Base-by-base conservation (phyloP, 495 filamentous ascomycete genomes). In the Penicillium psychrofluorescens region DNA sequence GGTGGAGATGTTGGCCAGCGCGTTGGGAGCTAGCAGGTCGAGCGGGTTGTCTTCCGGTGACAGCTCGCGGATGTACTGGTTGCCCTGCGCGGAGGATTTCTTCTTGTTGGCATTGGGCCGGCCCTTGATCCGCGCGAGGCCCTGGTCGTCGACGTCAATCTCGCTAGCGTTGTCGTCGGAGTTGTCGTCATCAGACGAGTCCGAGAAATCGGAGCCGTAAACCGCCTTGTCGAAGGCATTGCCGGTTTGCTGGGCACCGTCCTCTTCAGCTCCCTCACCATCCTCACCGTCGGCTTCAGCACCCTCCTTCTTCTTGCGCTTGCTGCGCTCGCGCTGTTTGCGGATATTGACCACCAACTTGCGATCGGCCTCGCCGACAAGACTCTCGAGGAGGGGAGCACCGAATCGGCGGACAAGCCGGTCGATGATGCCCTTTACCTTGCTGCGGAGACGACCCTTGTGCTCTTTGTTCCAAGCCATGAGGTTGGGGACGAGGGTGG, bases 391-490 rank as follows among this genome's bases (percentile, higher is more conserved):
- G 7, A 71, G 52, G 1, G 89, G 82, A 33, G 83, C 82, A 28
- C 94, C 91, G 64, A 95, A 96, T 39, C 90, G 79, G 12, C 92
- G 78, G 22, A 96, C 81, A 72, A 95, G 87, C 28, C 92, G 80
- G 66, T 98, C 92, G 28, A 97, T 63, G 49, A 98, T 95, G 55
- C 95, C 88, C 78, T 95, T 97, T 43, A 98, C 89, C 72, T 96
- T 97, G 28, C 88, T 83, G 49, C 87, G 85, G 61, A 97, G 89
- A 55, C 92, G 88, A 11, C 86, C 89, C 67, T 95, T 96, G 70
- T 98, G 94, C 63, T 98, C 92, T 65, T 95, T 88, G 54, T 85
- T 88, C 92, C 92, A 98, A 13, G 85, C 81, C 81, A 96, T 86
- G 8, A 96, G 68, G 62, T 91, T 94, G 14, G 90, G 86, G 15